A percentile compares a stretch with the other conserved stretches of the same genome.
Evolutionary conservation across 257 asterid genomes (phyloP).

Genomic region (Solanum chmielewskii): DNA sequence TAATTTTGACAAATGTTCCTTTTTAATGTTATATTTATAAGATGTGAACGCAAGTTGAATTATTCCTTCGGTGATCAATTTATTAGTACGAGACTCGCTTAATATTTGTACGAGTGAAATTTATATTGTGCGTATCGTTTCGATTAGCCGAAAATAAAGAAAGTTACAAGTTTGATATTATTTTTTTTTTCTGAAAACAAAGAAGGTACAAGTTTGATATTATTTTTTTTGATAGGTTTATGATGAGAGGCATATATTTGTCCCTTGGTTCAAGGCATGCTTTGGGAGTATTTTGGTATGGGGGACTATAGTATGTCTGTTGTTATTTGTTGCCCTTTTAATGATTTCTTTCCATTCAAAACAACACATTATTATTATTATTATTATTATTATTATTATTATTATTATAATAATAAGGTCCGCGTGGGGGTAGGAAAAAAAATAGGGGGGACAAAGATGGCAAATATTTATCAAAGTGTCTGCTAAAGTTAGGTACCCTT

Average conservation of each 20-base stretch:
- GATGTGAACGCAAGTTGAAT: not conserved
- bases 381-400: not conserved
- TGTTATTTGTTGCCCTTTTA: constrained; percentile 15
- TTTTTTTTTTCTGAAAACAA: not conserved
- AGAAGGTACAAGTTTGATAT: not conserved
- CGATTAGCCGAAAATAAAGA: too few species aligned
- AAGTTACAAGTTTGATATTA: not conserved
- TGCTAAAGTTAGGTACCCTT: constrained; percentile 42
- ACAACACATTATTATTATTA: not conserved
- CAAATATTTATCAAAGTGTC: constrained; percentile 40
- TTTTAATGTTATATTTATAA: not conserved
- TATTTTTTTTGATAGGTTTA: not conserved
- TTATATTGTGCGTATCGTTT: not conserved
- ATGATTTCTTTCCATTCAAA: constrained; percentile 21
- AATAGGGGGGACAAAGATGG: constrained; percentile 1
- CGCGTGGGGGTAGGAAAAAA: not conserved
- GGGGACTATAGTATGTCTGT: not conserved
- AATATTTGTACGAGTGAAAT: not conserved
- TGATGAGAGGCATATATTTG: not conserved
- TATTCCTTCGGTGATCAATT: not conserved
- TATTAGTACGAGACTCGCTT: not conserved
- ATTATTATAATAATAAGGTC: constrained; percentile 1
- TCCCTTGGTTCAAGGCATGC: not conserved
- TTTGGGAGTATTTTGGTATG: not conserved
- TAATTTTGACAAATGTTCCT: too few species aligned